A percentile compares a stretch with the other conserved stretches of the same genome.
Conservation (phyloP, 2,329 filamentous ascomycete genomes). For the Sarocladiaceae sp. region DNA sequence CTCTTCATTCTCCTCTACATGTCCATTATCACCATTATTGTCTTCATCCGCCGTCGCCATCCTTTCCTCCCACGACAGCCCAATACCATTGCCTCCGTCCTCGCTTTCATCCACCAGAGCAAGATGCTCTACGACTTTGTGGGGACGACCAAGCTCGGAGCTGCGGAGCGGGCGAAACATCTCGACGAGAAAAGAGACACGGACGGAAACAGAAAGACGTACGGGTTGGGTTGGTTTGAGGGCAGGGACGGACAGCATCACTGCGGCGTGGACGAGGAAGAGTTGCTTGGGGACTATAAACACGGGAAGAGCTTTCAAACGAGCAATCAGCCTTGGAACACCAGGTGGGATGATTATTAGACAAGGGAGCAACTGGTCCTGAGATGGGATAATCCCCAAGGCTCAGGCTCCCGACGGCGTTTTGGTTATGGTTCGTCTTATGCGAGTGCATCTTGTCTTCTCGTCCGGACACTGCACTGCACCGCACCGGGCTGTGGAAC, state of each 20-base stretch:
- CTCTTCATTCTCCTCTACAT: slow-evolving; percentile 62
- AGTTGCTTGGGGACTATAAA: slow-evolving; percentile 58
- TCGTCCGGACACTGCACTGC: too few species aligned
- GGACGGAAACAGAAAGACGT: slow-evolving; percentile 39
- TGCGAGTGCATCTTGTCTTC: too few species aligned
- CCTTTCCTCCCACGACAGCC: slow-evolving; percentile 73
- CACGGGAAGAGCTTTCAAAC: slow-evolving; percentile 49
- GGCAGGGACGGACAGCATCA: slow-evolving; percentile 68
- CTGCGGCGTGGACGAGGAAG: slow-evolving; percentile 73
- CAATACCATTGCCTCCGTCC: slow-evolving; percentile 68
- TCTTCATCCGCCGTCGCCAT: slow-evolving; percentile 56
- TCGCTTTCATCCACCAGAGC: slow-evolving; percentile 73
- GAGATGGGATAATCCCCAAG: too few species aligned
- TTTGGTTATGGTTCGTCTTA: too few species aligned
- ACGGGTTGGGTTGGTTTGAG: slow-evolving; percentile 71
- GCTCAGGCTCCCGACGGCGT: too few species aligned
- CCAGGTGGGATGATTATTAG: slow-evolving; percentile 27
- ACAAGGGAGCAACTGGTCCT: too few species aligned
- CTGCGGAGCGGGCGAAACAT: slow-evolving; percentile 53
- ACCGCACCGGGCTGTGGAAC: too few species aligned
- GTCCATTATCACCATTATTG: slow-evolving; percentile 48
- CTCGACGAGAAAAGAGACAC: slow-evolving; percentile 39
- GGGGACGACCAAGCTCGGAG: slow-evolving; percentile 57
- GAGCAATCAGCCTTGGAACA: slow-evolving; percentile 47
- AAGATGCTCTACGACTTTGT: slow-evolving; percentile 76